Evolutionary conservation across 176 grass and related monocot genomes (phyloP).

Genomic region (Panicum miliaceum): DNA sequence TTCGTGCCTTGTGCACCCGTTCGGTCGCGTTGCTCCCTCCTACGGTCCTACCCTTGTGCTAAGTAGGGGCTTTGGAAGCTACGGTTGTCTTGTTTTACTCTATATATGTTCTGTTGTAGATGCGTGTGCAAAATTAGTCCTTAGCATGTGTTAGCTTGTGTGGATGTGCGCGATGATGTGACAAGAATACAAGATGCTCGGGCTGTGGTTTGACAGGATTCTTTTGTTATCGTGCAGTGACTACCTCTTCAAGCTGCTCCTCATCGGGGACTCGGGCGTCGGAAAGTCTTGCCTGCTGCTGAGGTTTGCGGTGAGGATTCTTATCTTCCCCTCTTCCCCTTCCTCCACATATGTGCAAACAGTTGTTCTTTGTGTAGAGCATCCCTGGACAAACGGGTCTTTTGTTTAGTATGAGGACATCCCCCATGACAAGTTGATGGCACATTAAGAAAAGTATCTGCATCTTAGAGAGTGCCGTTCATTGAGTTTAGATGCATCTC

Average conservation of each 20-base stretch:
- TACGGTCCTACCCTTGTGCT: neutral
- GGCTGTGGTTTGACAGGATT: neutral
- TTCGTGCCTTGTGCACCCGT: neutral
- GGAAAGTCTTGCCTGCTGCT: conserved; percentile 84
- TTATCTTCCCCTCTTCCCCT: neutral
- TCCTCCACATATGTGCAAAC: neutral
- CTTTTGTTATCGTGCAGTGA: conserved; percentile 54
- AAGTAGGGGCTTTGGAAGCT: neutral
- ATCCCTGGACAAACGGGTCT: neutral
- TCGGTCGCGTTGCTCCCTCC: neutral
- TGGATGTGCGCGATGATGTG: neutral
- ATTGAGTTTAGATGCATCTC: neutral
- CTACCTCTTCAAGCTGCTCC: conserved; percentile 84
- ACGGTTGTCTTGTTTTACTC: neutral
- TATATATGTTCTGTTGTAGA: neutral
- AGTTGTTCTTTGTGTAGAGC: neutral
- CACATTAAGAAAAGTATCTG: neutral
- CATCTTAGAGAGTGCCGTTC: neutral
- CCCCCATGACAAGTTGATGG: neutral
- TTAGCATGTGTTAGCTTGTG: neutral
- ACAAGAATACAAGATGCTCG: conserved; percentile 15
- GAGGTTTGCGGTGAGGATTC: conserved; percentile 77
- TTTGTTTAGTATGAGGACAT: neutral
- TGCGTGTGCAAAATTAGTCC: neutral
- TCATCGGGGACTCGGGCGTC: conserved; percentile 78